Percentiles rank a stretch among this genome's conserved stretches.
These are phyloP conservation scores for Leptomonas pyrrhocoris DNA, from an alignment of 208 protist genomes.

Conservation along the genomic window DNA sequence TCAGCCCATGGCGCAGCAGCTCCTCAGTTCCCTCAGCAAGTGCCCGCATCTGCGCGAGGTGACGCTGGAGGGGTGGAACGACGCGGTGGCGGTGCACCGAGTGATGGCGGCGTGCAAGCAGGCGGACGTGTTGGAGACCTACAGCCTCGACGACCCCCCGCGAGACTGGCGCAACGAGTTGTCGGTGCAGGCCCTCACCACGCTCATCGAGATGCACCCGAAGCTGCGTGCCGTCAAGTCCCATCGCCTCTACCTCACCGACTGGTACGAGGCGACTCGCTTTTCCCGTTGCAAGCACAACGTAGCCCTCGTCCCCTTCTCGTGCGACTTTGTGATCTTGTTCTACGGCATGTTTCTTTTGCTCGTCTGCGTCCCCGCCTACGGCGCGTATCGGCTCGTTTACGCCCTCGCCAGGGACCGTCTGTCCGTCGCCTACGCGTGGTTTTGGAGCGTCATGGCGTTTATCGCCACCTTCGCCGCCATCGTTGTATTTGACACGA, in stretches of 20 bases:
- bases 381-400: constrained; percentile 50
- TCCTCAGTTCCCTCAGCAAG: constrained; percentile 61
- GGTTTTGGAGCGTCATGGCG: constrained; percentile 78
- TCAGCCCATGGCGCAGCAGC: constrained; percentile 76
- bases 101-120: constrained; percentile 88
- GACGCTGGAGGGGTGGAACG: constrained; percentile 87
- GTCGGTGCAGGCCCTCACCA: constrained; percentile 83
- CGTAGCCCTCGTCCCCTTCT: constrained; percentile 79
- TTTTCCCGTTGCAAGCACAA: constrained; percentile 90
- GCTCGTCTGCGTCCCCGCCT: constrained; percentile 54
- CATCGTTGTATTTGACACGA: constrained; percentile 45
- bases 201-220: constrained; percentile 92
- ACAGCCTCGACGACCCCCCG: constrained; percentile 70
- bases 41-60: constrained; percentile 69
- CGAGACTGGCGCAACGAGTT: constrained; percentile 88
- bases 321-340: constrained; percentile 77
- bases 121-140: constrained; percentile 83
- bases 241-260: constrained; percentile 67
- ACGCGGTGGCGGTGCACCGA: constrained; percentile 84
- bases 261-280: constrained; percentile 87
- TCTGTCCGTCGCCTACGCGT: constrained; percentile 50
- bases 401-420: constrained; percentile 27
- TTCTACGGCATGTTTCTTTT: constrained; percentile 70
- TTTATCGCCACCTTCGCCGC: constrained; percentile 47
- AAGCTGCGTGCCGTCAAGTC: constrained; percentile 78